Conservation (phyloP, 176 grass and related monocot genomes). For the Luzula sylvatica region DNA sequence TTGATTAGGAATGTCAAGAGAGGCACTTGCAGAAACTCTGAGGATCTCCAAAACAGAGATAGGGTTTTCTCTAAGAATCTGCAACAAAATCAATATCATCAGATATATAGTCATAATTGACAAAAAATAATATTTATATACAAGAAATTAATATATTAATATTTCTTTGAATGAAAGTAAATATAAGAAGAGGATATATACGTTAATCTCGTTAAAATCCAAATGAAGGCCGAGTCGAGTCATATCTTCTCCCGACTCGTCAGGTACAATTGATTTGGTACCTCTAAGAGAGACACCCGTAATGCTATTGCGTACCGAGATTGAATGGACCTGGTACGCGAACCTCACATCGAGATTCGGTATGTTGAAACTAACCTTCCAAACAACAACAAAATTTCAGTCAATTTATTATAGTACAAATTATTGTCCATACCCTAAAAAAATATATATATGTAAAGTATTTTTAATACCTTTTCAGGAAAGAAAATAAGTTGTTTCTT, state of each 20-base stretch:
- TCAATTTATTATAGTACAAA: conserved; percentile 10
- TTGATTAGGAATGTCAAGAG: conserved; percentile 67
- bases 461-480: conserved; percentile 81
- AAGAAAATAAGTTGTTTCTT: conserved; percentile 67
- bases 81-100: conserved; percentile 33
- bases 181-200: conserved; percentile 15
- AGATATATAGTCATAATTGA: conserved; percentile 16
- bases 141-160: too few species aligned
- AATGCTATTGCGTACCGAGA: conserved; percentile 60
- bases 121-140: background rate
- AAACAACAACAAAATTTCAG: conserved; percentile 81
- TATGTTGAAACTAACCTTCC: conserved; percentile 99
- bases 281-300: conserved; percentile 48
- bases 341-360: conserved; percentile 81
- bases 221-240: conserved; percentile 56
- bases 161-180: conserved; percentile 13
- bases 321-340: conserved; percentile 48
- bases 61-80: conserved; percentile 73
- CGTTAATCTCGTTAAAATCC: conserved; percentile 60
- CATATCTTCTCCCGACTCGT: conserved; percentile 37
- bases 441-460: conserved; percentile 15
- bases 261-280: conserved; percentile 35
- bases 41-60: conserved; percentile 67
- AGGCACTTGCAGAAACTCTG: conserved; percentile 47
- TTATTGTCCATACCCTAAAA: conserved; percentile 1